phyloP scores from a whole-genome alignment of 495 filamentous ascomycete species.

The Cudoniella acicularis region DNA sequence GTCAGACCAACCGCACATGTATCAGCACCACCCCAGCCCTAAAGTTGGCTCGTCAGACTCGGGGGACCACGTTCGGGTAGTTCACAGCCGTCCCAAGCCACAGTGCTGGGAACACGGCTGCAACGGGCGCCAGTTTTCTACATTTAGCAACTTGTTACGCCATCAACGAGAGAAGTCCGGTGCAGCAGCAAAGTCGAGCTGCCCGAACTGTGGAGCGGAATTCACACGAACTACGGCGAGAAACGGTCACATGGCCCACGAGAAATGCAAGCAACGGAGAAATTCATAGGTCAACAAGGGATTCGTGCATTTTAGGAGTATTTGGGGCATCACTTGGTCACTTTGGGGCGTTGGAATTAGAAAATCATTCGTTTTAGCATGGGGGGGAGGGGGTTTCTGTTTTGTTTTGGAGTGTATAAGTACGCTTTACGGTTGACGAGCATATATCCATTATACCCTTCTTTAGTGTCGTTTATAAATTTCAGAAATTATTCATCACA shows the following conservation, averaged over 20 bases:
- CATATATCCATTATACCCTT: neutral
- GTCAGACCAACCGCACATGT: conserved; percentile 20
- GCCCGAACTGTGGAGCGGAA: conserved; percentile 83
- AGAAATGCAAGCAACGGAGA: conserved; percentile 76
- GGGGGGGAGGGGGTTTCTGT: neutral
- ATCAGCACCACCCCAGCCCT: conserved; percentile 10
- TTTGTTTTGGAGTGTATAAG: neutral
- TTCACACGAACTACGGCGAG: conserved; percentile 89
- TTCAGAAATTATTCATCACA: neutral
- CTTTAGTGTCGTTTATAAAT: conserved; percentile 2
- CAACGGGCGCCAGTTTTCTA: conserved; percentile 90
- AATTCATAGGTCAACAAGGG: conserved; percentile 25
- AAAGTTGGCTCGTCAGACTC: conserved; percentile 21
- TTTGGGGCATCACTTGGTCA: neutral
- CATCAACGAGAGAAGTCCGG: conserved; percentile 95
- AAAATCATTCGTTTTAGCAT: neutral
- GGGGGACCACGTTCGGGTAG: conserved; percentile 57
- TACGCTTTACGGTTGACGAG: neutral
- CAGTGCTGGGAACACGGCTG: conserved; percentile 97
- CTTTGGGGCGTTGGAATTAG: neutral
- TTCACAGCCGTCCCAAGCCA: conserved; percentile 76
- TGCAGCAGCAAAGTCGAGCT: conserved; percentile 78
- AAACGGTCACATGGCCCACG: conserved; percentile 83
- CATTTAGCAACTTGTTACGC: conserved; percentile 88
- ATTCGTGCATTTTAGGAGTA: conserved; percentile 5